phyloP scores from a whole-genome alignment of 2,329 filamentous ascomycete genomes.

The Epichloe gansuensis region DNA sequence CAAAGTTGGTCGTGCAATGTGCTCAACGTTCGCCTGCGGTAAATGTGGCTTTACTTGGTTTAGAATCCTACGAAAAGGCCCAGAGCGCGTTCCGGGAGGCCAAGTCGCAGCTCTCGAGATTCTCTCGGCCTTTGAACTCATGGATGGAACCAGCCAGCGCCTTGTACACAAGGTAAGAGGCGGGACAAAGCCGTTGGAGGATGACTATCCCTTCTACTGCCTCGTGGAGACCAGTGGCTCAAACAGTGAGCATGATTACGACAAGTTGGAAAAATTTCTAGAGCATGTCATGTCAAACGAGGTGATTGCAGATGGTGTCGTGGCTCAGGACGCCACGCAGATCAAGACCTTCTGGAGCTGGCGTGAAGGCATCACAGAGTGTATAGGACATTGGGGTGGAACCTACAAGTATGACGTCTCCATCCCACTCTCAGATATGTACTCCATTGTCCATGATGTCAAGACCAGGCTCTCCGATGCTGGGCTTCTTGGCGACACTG shows the following conservation, averaged over 20 bases:
- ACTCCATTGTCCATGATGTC: constrained; percentile 78
- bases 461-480: constrained; percentile 58
- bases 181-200: constrained; percentile 71
- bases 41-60: constrained; percentile 89
- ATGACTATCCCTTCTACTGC: constrained; percentile 86
- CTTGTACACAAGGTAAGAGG: constrained; percentile 66
- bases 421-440: constrained; percentile 79
- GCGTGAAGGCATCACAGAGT: constrained; percentile 87
- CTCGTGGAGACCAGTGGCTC: constrained; percentile 93
- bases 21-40: constrained; percentile 77
- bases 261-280: constrained; percentile 81
- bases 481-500: constrained; percentile 65
- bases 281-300: constrained; percentile 84
- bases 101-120: constrained; percentile 86
- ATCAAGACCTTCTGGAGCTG: constrained; percentile 76
- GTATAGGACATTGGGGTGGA: constrained; percentile 78
- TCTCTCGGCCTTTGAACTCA: constrained; percentile 92
- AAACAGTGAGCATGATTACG: constrained; percentile 84
- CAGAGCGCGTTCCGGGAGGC: constrained; percentile 79
- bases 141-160: constrained; percentile 76
- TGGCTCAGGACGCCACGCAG: constrained; percentile 91
- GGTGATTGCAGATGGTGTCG: constrained; percentile 77
- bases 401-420: constrained; percentile 99
- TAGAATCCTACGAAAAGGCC: constrained; percentile 82
- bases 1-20: constrained; percentile 77